Evolutionary conservation across 192 early-diverging fungal genomes (phyloP).

Genomic region (Backusella westeae): DNA sequence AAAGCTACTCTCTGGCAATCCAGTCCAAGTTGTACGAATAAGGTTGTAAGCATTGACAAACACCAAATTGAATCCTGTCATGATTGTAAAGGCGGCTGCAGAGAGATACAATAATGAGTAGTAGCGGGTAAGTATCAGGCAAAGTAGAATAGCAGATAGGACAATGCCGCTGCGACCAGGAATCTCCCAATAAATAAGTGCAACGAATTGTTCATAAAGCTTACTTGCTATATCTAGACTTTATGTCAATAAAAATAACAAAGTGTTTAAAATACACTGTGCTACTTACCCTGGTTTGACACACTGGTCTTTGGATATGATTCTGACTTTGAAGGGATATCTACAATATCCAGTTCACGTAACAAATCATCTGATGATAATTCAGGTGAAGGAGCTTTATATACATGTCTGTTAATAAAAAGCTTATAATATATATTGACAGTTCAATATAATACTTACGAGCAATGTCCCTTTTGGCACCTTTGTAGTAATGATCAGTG

Average conservation of each 20-base stretch:
- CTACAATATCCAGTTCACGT: neutral
- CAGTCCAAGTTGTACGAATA: slow-evolving; percentile 11
- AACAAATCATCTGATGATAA: slow-evolving; percentile 12
- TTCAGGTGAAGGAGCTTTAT: slow-evolving; percentile 3
- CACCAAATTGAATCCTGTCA: slow-evolving; percentile 33
- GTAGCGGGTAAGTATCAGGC: slow-evolving; percentile 29
- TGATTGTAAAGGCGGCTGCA: slow-evolving; percentile 21
- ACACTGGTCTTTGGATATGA: neutral
- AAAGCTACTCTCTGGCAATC: neutral
- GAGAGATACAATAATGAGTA: slow-evolving; percentile 30
- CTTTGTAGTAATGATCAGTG: neutral
- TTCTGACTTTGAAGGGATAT: neutral
- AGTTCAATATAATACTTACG: neutral
- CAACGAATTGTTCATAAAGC: neutral
- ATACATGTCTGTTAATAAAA: neutral
- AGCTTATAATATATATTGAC: neutral
- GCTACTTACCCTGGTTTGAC: neutral
- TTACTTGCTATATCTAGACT: neutral
- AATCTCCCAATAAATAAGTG: slow-evolving; percentile 33
- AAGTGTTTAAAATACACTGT: neutral
- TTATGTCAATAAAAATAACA: neutral
- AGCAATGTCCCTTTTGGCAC: neutral
- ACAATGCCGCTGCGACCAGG: slow-evolving; percentile 19
- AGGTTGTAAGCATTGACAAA: slow-evolving; percentile 30
- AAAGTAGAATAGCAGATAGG: slow-evolving; percentile 9